These are phyloP conservation scores for Ceratocystis cubensis DNA, from an alignment of 2,329 filamentous ascomycete genomes.

Conservation along the genomic window DNA sequence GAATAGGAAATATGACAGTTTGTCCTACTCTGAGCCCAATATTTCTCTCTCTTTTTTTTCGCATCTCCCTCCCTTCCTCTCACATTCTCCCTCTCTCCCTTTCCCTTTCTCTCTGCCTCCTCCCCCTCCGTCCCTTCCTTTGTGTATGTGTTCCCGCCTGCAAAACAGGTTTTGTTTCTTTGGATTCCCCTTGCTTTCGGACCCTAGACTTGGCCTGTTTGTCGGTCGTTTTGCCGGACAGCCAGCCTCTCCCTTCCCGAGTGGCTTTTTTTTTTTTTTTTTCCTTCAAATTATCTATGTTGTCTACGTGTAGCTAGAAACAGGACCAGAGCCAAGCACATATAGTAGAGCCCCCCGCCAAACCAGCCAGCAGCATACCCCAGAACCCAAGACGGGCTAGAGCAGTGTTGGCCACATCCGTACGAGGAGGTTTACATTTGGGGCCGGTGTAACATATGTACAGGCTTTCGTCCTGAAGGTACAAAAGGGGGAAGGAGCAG, in stretches of 20 bases:
- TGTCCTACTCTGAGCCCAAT: neutral
- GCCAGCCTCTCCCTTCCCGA: neutral
- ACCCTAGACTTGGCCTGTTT: neutral
- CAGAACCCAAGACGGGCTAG: neutral
- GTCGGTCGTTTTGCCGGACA: neutral
- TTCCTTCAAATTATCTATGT: too few relatives aligned
- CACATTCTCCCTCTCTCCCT: too few relatives aligned
- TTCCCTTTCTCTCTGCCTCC: too few relatives aligned
- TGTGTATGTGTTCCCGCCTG: neutral
- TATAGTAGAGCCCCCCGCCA: neutral
- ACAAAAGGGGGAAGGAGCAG: neutral
- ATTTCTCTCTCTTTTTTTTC: too few relatives aligned
- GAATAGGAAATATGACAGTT: slow-evolving; percentile 11
- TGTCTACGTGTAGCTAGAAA: neutral
- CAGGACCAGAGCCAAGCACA: neutral
- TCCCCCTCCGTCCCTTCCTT: neutral
- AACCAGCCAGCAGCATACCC: neutral
- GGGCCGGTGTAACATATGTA: neutral
- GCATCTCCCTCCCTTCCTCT: too few relatives aligned
- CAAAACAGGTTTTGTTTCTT: neutral
- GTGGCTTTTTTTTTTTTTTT: neutral
- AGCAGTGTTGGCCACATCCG: neutral
- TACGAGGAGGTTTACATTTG: neutral
- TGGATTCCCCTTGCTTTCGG: neutral
- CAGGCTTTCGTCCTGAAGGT: neutral